Conservation (phyloP, 2,329 filamentous ascomycete genomes). For the Tolypocladium amazonense region DNA sequence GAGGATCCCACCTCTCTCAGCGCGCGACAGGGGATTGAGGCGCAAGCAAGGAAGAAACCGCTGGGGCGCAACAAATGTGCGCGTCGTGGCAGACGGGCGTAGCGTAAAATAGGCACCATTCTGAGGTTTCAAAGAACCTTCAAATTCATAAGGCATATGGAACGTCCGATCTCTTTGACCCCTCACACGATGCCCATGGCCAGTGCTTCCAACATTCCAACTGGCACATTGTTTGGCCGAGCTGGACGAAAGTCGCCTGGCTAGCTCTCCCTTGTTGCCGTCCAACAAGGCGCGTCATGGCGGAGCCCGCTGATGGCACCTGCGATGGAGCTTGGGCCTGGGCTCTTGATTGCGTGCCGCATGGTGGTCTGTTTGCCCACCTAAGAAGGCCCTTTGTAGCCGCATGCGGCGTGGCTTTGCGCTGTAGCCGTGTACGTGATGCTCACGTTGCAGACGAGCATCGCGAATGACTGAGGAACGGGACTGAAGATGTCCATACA, state of each 20-base stretch:
- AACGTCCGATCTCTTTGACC: background rate
- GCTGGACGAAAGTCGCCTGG: background rate
- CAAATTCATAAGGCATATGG: background rate
- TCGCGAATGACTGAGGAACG: conserved; percentile 1
- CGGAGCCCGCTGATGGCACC: conserved; percentile 7
- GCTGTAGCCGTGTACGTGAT: conserved; percentile 12
- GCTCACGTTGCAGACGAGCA: conserved; percentile 9
- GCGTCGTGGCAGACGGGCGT: background rate
- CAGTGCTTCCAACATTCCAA: conserved; percentile 2
- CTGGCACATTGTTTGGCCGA: conserved; percentile 1
- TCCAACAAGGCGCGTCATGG: conserved; percentile 6
- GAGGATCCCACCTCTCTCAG: background rate
- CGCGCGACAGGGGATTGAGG: background rate
- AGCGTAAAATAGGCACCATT: background rate
- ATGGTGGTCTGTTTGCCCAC: conserved; percentile 4
- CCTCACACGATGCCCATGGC: background rate
- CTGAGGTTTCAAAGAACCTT: background rate
- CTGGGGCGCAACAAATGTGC: background rate
- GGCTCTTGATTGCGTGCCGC: conserved; percentile 2
- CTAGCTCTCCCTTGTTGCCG: conserved; percentile 2
- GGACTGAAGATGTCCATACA: conserved; percentile 1
- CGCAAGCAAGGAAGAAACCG: background rate
- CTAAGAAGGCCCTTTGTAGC: conserved; percentile 7
- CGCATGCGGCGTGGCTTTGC: conserved; percentile 8
- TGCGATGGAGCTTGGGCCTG: conserved; percentile 1